A percentile compares a stretch with the other conserved stretches of the same genome.
phyloP scores from a whole-genome alignment of 768 basidiomycete genomes.

The Mycena capillaripes region DNA sequence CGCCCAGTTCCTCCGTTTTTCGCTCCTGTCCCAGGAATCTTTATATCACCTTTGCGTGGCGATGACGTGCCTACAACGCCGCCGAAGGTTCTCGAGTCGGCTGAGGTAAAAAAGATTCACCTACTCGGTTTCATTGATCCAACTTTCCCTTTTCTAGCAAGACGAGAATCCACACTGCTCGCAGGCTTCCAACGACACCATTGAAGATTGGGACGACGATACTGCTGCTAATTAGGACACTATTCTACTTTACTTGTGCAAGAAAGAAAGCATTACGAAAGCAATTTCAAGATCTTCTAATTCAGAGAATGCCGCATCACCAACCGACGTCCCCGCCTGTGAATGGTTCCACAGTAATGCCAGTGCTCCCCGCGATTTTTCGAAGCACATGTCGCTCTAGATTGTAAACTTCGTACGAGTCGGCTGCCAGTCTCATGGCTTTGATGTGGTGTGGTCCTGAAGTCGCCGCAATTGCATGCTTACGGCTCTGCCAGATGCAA shows the following conservation, averaged over 20 bases:
- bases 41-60: constrained; percentile 49
- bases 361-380: constrained; percentile 73
- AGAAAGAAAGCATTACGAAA: constrained; percentile 29
- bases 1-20: constrained; percentile 41
- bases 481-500: constrained; percentile 94
- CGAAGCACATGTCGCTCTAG: constrained; percentile 82
- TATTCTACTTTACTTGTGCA: constrained; percentile 31
- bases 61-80: constrained; percentile 11
- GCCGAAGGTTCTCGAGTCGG: neutral
- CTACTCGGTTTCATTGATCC: neutral
- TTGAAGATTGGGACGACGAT: constrained; percentile 54
- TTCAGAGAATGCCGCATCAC: constrained; percentile 56
- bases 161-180: constrained; percentile 20
- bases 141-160: neutral
- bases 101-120: neutral
- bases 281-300: neutral
- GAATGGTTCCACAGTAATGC: constrained; percentile 73
- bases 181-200: constrained; percentile 52
- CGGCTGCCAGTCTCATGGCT: constrained; percentile 86
- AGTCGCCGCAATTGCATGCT: constrained; percentile 86
- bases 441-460: constrained; percentile 83
- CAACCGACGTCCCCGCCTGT: constrained; percentile 77
- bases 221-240: constrained; percentile 11
- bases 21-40: constrained; percentile 55
- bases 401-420: constrained; percentile 83